Conservation (phyloP, 805 yeast genomes). For the Zygosaccharomyces kombuchaensis region DNA sequence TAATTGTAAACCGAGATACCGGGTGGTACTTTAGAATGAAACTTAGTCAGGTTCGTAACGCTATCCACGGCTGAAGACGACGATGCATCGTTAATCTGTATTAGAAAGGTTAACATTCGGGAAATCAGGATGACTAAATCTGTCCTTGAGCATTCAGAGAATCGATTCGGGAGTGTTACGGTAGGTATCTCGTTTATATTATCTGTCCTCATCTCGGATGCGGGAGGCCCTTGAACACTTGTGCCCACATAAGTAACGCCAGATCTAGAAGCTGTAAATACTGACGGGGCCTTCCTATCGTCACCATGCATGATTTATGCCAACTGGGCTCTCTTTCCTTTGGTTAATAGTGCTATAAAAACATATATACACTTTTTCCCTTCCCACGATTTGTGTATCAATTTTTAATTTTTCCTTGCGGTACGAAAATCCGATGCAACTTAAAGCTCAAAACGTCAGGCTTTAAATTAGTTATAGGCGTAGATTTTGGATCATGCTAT, state of each 20-base stretch:
- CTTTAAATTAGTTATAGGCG: not conserved
- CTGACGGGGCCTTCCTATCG: slow-evolving; percentile 5
- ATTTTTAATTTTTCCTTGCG: not conserved
- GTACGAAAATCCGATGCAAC: not conserved
- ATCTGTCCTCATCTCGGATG: slow-evolving; percentile 1
- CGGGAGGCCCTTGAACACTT: slow-evolving; percentile 2
- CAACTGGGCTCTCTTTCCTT: slow-evolving; percentile 1
- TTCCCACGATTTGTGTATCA: not conserved
- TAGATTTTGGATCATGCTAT: not conserved
- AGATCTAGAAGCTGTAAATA: slow-evolving; percentile 1
- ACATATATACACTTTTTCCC: not conserved
- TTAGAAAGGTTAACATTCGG: slow-evolving; percentile 74
- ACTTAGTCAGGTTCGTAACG: slow-evolving; percentile 57
- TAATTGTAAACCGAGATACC: slow-evolving; percentile 76
- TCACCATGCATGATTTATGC: slow-evolving; percentile 2
- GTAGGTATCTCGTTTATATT: slow-evolving; percentile 15
- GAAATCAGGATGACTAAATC: slow-evolving; percentile 70
- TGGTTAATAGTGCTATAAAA: not conserved
- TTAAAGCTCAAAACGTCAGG: not conserved
- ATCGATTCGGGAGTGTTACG: slow-evolving; percentile 36
- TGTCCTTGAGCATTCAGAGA: slow-evolving; percentile 61
- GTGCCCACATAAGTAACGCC: not conserved
- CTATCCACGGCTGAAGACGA: slow-evolving; percentile 5
- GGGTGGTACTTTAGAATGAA: slow-evolving; percentile 93
- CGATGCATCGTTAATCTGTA: slow-evolving; percentile 60